Base-by-base conservation (phyloP, 768 basidiomycete genomes). In the Amanita jacksonii region DNA sequence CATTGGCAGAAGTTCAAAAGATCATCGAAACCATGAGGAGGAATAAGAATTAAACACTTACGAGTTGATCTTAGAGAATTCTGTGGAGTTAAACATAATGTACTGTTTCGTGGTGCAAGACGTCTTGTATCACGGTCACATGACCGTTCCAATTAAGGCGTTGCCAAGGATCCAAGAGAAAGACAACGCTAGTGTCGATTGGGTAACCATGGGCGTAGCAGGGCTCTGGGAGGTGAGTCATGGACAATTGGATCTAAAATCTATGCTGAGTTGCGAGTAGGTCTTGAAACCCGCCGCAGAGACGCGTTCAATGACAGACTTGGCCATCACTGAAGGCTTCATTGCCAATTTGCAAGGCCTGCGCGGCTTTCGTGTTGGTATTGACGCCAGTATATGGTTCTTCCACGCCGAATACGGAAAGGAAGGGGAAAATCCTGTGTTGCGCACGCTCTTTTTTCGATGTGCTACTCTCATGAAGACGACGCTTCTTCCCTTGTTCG, bases 361-460 rank as follows among this genome's bases (percentile, higher is more conserved):
- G 24, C 74, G 88, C 35, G 89, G 87, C 6, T 83, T 81, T 50
- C 76, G 86, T 16, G 66, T 94, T 23, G 91, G 91, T 2, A 88
- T 93, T 37, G 91, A 94, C 55, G 87, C 87, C 13, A 81, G 81
- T 31, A 85, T 87, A 44, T 86, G 83, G 84, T 84, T 85, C 56
- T 85, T 81, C 49, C 87, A 90, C 49, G 81, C 79, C 3, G 73
- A 81, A 18, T 76, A 84, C 51, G 81, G 83, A 9, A 67, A 63
- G 44, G 82, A 85, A 52, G 90, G 89, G 9, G 86, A 91, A 58
- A 92, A 92, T 47, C 90, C 90, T 6, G 85, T 88, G 43, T 68
- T 92, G 7, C 69, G 89, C 20, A 91, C 85, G 0, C 67, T 61
- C 61, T 88, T 92, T 67, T 93, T 90, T 61, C 83, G 86, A 35